A percentile compares a stretch with the other conserved stretches of the same genome.
Evolutionary conservation across 1,284 basidiomycete species (phyloP).

Genomic region (Ustilago xerochloae): DNA sequence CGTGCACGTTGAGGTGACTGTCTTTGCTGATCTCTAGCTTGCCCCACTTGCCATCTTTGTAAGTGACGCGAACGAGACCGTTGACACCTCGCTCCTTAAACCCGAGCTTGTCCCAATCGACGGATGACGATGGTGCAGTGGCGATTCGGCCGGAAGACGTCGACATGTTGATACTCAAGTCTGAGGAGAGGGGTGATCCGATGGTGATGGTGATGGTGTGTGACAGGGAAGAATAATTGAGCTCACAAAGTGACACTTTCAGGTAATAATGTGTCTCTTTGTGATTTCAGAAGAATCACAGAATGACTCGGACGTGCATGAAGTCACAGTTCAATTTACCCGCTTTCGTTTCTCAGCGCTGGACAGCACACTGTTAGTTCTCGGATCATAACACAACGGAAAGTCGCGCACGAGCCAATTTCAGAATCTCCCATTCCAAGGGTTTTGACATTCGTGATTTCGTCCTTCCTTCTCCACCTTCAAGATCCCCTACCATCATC

Average conservation of each 20-base stretch:
- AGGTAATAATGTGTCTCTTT: neutral
- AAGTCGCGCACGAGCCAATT: slow-evolving; percentile 1
- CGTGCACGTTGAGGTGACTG: slow-evolving; percentile 63
- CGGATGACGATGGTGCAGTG: slow-evolving; percentile 31
- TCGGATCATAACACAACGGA: neutral
- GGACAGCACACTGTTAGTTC: neutral
- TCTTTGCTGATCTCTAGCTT: slow-evolving; percentile 56
- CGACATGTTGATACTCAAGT: slow-evolving; percentile 11
- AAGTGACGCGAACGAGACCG: slow-evolving; percentile 48
- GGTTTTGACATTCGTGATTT: neutral
- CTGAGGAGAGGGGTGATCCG: neutral
- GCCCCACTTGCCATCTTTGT: slow-evolving; percentile 60
- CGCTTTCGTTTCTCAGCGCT: no score
- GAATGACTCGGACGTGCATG: slow-evolving; percentile 27
- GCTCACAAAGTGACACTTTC: neutral
- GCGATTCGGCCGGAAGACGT: slow-evolving; percentile 34
- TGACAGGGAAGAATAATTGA: neutral
- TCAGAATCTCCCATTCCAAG: neutral
- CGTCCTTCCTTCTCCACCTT: slow-evolving; percentile 6
- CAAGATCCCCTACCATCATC: neutral
- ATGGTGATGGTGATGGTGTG: neutral
- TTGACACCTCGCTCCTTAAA: slow-evolving; percentile 56
- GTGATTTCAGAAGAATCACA: neutral
- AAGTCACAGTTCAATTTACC: neutral
- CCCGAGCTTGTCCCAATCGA: slow-evolving; percentile 51